Evolutionary conservation across 352 stramenopile species (phyloP), one percentile per base, ranked within the genome.

Genomic region (Peronosclerospora sorghi): DNA sequence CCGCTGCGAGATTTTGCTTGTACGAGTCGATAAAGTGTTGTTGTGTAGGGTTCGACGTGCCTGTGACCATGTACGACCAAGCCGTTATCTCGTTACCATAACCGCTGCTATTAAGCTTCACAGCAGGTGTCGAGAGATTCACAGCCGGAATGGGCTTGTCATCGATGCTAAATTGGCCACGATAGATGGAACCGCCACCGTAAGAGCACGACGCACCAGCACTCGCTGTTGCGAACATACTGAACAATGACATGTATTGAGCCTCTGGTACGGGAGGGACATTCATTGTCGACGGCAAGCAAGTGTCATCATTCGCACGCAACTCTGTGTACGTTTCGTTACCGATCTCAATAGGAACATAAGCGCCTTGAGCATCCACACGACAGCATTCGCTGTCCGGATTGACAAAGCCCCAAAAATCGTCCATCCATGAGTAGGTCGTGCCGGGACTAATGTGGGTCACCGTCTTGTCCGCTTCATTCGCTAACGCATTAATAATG

Each of bases 211-310:
- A 59, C 0, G 57, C 58, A 14, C 71, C 69, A 26, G 74, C 71
- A 51, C 65, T 80, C 12, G 74, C 74, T 8, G 53, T 77, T 4
- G 67, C 54, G 41, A 86, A 86, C 56, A 86, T 84, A 37, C 67
- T 73, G 46, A 86, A 86, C 40, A 84, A 63, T 17, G 65, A 80
- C 64, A 82, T 84, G 64, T 72, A 86, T 40, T 63, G 56, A 18
- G 62, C 47, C 14, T 63, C 35, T 1, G 73, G 64, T 2, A 84
- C 65, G 24, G 71, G 68, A 8, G 72, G 70, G 1, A 65, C 41
- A 0, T 40, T 55, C 28, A 68, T 42, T 40, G 51, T 48, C 18
- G 62, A 47, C 27, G 66, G 41, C 13, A 82, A 47, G 24, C 70
- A 80, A 9, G 65, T 64, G n/a, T 48, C 43, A 28, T 62, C 55